Base-by-base conservation (phyloP, 176 grass and related monocot genomes). In the Pharus latifolius region DNA sequence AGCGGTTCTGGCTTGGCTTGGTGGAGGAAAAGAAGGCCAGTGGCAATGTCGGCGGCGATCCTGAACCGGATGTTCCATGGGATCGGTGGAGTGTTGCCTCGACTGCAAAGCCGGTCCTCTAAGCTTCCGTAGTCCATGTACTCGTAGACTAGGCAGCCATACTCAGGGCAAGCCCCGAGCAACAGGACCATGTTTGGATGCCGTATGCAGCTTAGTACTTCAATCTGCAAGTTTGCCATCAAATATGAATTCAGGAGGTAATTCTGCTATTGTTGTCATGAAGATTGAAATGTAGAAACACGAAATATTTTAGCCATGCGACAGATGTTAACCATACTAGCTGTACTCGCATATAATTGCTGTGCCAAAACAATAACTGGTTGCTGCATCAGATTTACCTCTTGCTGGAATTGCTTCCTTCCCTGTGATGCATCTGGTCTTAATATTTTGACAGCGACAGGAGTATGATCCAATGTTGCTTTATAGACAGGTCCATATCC, bases 321-420 rank as follows among this genome's bases (percentile, higher is more conserved):
- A 64, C 23, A 56, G 5, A 51, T 43, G 17, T 43, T 43, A 5
- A 62, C 13, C 2, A 50, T 42, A 54, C 8, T 13, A 35, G 46
- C 9, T 58, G 42, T 52, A 45, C 17, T 49, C 47, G 20, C 18
- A 63, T 63, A 72, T 38, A 45, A 31, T 72, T 53, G 33, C 1
- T 32, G 32, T 12, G 45, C 10, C 46, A 63, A 2, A 25, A 54
- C 45, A 50, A 15, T 65, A 5, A 45, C 2, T 31, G 8, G 10
- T 23, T 65, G 23, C 52, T 47, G 37, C 34, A 63, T 51, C 4
- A 57, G 38, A 60, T 61, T 38, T 82, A 96, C 94, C 94, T 98
- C 94, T 90, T 98, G 94, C 60, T 93, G 89, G 88, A 98, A 98
- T 41, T 98, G 94, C 74, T 56, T 85, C 72, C 94, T 90, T 52